Percentiles rank a stretch among this genome's conserved stretches.
phyloP scores from a whole-genome alignment of 352 stramenopile genomes.

The Saprolegnia diclina region DNA sequence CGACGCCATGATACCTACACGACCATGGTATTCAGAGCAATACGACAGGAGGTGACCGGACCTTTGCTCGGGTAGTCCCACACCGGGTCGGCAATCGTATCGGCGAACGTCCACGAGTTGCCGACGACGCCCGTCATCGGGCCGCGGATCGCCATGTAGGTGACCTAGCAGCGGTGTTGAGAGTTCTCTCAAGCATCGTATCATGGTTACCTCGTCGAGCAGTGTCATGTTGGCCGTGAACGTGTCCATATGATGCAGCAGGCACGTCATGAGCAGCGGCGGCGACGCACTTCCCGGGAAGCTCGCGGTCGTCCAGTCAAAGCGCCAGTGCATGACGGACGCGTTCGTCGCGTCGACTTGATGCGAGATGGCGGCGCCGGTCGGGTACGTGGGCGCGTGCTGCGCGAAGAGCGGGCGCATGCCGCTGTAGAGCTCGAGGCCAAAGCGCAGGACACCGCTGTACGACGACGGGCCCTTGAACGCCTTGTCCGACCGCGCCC shows the following conservation, averaged over 20 bases:
- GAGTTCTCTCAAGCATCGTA: slow-evolving; percentile 15
- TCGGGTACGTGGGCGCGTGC: neutral
- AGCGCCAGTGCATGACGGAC: neutral
- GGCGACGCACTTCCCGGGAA: slow-evolving; percentile 29
- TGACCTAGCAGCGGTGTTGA: slow-evolving; percentile 40
- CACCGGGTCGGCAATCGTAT: slow-evolving; percentile 46
- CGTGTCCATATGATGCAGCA: slow-evolving; percentile 67
- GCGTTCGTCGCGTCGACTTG: neutral
- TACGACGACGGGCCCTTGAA: neutral
- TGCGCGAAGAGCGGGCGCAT: neutral
- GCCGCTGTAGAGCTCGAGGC: neutral
- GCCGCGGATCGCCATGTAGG: slow-evolving; percentile 66
- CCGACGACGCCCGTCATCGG: slow-evolving; percentile 66
- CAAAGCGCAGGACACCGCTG: slow-evolving; percentile 8
- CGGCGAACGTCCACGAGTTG: slow-evolving; percentile 55
- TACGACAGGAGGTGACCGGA: slow-evolving; percentile 33
- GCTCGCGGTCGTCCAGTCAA: slow-evolving; percentile 1
- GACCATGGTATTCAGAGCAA: neutral
- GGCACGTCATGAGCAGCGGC: slow-evolving; percentile 59
- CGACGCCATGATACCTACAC: neutral
- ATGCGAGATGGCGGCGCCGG: slow-evolving; percentile 7
- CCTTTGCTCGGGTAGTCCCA: slow-evolving; percentile 63
- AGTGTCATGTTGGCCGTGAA: slow-evolving; percentile 31
- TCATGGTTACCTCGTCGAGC: neutral
- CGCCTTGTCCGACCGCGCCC: neutral